phyloP scores from a whole-genome alignment of 2,329 filamentous ascomycete genomes.

The Apiospora pterosperma region DNA sequence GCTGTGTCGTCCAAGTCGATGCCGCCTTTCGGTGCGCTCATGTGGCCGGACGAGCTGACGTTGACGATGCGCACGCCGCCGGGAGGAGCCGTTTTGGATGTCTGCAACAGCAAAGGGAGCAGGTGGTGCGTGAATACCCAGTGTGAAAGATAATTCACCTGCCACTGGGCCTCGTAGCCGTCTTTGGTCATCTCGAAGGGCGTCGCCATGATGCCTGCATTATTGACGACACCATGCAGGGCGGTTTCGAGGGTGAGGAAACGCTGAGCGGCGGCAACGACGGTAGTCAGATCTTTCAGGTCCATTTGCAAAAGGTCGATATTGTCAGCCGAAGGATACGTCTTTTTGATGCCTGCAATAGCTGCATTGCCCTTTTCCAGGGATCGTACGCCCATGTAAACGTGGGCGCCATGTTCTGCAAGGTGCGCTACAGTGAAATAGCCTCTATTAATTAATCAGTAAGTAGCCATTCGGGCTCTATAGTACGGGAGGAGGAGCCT shows the following conservation, averaged over 20 bases:
- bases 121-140: slow-evolving; percentile 37
- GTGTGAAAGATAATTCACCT: slow-evolving; percentile 41
- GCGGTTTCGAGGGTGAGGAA: slow-evolving; percentile 24
- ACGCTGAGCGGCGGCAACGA: slow-evolving; percentile 30
- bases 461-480: slow-evolving; percentile 9
- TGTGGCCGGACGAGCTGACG: slow-evolving; percentile 25
- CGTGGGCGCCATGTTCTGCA: slow-evolving; percentile 33
- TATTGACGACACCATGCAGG: slow-evolving; percentile 31
- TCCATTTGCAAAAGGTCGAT: slow-evolving; percentile 34
- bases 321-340: slow-evolving; percentile 25
- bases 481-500: slow-evolving; percentile 20
- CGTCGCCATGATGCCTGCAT: slow-evolving; percentile 28
- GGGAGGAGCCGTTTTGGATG: too few relatives aligned
- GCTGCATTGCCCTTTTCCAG: slow-evolving; percentile 27
- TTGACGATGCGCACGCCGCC: slow-evolving; percentile 28
- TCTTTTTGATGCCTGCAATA: slow-evolving; percentile 29
- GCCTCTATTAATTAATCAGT: slow-evolving; percentile 22
- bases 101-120: slow-evolving; percentile 34
- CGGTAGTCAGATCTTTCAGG: slow-evolving; percentile 29
- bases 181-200: slow-evolving; percentile 31
- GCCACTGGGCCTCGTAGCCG: slow-evolving; percentile 34
- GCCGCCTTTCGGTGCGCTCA: slow-evolving; percentile 20
- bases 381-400: slow-evolving; percentile 38
- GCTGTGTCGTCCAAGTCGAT: slow-evolving; percentile 19
- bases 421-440: slow-evolving; percentile 33